phyloP scores from a whole-genome alignment of 148 eudicot genomes.

The Diospyros lotus region DNA sequence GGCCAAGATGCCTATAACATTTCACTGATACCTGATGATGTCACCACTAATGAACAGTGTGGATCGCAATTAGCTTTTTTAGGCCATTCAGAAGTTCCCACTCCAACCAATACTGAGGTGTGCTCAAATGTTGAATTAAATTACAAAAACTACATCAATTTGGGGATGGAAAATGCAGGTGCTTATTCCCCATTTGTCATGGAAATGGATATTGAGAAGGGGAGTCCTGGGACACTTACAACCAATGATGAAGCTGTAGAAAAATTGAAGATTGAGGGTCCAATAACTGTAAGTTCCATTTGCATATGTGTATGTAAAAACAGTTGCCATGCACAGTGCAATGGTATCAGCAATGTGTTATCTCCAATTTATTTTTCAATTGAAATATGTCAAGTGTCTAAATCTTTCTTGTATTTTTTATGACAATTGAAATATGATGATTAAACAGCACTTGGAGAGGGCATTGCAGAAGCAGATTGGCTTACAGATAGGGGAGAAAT shows the following conservation, averaged over 20 bases:
- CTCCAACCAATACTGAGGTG: constrained; percentile 19
- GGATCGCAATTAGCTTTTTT: constrained; percentile 26
- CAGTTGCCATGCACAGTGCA: background rate
- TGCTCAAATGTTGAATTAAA: constrained; percentile 31
- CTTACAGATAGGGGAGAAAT: constrained; percentile 45
- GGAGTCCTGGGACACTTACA: constrained; percentile 32
- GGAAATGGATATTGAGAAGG: constrained; percentile 54
- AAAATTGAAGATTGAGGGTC: constrained; percentile 47
- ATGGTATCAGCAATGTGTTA: background rate
- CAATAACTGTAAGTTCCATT: constrained; percentile 42
- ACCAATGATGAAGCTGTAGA: constrained; percentile 33
- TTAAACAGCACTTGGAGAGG: constrained; percentile 31
- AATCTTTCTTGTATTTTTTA: no score
- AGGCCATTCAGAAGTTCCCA: constrained; percentile 22
- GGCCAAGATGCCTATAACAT: constrained; percentile 45
- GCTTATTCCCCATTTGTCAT: constrained; percentile 29
- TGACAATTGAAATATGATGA: background rate
- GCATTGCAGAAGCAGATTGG: constrained; percentile 55
- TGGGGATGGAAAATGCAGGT: constrained; percentile 30
- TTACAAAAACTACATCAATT: constrained; percentile 25
- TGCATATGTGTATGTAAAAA: background rate
- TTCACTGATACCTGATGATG: constrained; percentile 42
- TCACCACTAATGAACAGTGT: constrained; percentile 22
- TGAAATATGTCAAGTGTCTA: background rate
- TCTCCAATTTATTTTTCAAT: constrained; percentile 2